Evolutionary conservation across 139 green algal genomes (phyloP), one percentile per base, ranked within the genome.

Genomic region (Micractinium conductrix): DNA sequence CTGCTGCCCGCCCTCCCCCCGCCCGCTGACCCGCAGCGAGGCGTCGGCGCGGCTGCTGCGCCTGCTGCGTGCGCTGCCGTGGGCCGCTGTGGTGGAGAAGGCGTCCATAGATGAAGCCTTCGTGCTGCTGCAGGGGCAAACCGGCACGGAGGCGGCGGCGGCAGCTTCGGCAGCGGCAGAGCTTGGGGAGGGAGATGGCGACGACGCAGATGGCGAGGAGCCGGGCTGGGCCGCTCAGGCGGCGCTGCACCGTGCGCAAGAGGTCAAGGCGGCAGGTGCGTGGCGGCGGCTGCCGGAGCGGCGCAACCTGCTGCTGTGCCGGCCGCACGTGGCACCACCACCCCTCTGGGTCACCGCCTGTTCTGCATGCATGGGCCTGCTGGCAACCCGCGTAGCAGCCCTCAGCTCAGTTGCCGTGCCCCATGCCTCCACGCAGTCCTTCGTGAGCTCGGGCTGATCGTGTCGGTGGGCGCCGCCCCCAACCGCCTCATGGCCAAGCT

Each of bases 401-500:
- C 55, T 22, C 55, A 63, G 55, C 55, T 5, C 63, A 42, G 9
- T 7, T 42, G 30, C 28, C 63, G n/a, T 42, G 5, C 28, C 63
- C 19, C 33, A 7, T 10, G 6, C 45, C 37, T 45, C 33, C 38
- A 12, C 38, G 40, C 50, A 70, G 78, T 86, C 70, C 45, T 45
- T 44, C 22, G 48, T 30, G 60, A 91, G 55, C 80, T 93, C 73
- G 86, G 86, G 17, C 78, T 94, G 42, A 73, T 50, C 8, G 86
- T 92, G 33, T 90, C 79, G 19, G 87, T 93, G 35, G 93, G 93
- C 19, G 82, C 93, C 0, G 91, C 87, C 2, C 60, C 43, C 55
- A 95, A 94, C 80, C 91, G 91, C 80, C 88, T 94, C 79, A 80
- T 96, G 33, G 93, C 93, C 65, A 94, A 94, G 85, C 73, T 93